phyloP scores from a whole-genome alignment of 129 eudicot genomes.

The Artemisia tridentata region DNA sequence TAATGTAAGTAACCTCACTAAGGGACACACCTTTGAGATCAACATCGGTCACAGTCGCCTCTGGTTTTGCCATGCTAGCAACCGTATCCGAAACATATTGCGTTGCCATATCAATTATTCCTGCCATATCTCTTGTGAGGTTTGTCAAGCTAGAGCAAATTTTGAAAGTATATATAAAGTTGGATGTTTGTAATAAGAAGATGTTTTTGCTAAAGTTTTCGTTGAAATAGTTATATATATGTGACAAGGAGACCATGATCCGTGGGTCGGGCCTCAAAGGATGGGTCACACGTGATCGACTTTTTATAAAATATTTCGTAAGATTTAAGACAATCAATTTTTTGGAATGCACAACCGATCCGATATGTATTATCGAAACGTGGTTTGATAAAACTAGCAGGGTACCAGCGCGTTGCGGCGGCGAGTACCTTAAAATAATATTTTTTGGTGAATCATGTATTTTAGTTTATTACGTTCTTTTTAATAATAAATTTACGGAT shows the following conservation, averaged over 20 bases:
- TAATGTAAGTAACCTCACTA: conserved; percentile 21
- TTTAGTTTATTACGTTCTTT: no score
- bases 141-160: no score
- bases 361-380: no score
- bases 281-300: conserved; percentile 12
- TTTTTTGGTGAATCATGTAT: no score
- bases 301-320: no score
- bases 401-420: no score
- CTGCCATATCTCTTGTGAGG: conserved; percentile 14
- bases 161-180: no score
- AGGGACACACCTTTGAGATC: conserved; percentile 22
- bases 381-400: no score
- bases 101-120: conserved; percentile 26
- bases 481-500: no score
- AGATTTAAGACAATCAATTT: no score
- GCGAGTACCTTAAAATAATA: no score
- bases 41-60: conserved; percentile 20
- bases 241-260: conserved; percentile 15
- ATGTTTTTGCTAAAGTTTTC: neutral
- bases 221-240: neutral
- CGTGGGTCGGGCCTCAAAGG: conserved; percentile 29
- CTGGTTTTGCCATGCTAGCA: conserved; percentile 32
- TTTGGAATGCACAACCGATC: neutral
- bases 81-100: conserved; percentile 24
- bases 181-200: neutral